Evolutionary conservation across 805 yeast genomes (phyloP), one percentile per base, ranked within the genome.

Genomic region (Alloascoidea hylecoeti): DNA sequence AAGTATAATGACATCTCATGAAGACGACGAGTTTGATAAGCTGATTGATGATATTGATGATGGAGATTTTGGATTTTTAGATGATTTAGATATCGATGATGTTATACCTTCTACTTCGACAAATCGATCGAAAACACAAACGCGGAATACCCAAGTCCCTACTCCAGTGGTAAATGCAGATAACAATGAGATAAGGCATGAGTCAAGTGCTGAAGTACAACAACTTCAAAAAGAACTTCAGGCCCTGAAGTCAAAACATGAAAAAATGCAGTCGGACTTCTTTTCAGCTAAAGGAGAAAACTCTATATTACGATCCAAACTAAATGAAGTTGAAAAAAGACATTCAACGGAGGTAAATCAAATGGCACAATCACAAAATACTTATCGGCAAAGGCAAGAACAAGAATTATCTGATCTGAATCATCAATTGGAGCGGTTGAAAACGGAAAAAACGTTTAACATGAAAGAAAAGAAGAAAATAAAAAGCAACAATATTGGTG

Each of bases 271-370:
- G 42, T 49, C 38, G 35, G 58, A 59, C 33, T 44, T 75, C n/a
- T 63, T 61, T 39, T 58, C 66, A 27, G 78, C 83, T 3, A 71
- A 70, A 39, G 96, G 96, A 2, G 95, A 88, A 49, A 75, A 82
- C 28, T 76, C 92, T 12, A 76, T 86, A 27, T 61, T 88, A 14
- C 62, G 94, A 39, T 72, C 78, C 5, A 83, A 76, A 46, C 57
- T 81, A 15, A 57, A 66, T 15, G 65, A 68, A 41, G 41, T 28
- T 36, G 48, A 33, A 16, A 42, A 48, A 19, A 41, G 40, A 4
- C 57, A 56, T 37, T 42, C 43, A 3, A 44, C 47, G 3, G 55
- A 53, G 16, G 44, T 55, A 3, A 44, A 49, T 3, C 49, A 55
- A 16, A 17, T 57, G 6, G 18, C 45, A 2, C 42, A 41, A 12